Base-by-base conservation (phyloP, 1,139 yeast genomes). In the Yamadazyma taylorii region DNA sequence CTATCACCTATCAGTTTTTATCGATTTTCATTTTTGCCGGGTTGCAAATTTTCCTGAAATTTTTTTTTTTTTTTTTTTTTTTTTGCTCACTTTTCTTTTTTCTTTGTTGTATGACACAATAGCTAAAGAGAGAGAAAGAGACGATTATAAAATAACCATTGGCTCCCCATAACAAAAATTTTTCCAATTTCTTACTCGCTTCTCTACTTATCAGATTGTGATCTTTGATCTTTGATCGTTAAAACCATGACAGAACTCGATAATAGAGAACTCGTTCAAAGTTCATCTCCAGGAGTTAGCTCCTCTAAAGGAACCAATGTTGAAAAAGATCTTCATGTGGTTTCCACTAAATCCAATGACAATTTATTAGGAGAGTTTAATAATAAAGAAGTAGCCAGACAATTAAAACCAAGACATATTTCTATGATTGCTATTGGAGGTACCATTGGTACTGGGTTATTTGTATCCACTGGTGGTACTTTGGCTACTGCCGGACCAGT, bases 401-500 rank as follows among this genome's bases (percentile, higher is more conserved):
- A 60, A 32, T 58, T 78, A 37, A 66, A 71, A 44, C 75, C 78
- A 35, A 69, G 87, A 53, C 86, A 81, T 55, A 81, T 86, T 35
- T 86, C 86, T 50, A 74, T 86, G 53, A 81, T 86, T 53, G 89
- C 92, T 34, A 55, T 67, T 39, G 77, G 76, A 34, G 77, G 76
- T 39, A 67, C 88, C 32, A 82, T 81, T 45, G 87, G 87, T 50
- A 79, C 85, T 4, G 85, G 85, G 48, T 61, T 79, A 38, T 80
- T 76, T 58, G 71, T 80, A 30, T 76, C 80, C 47, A 69, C 81
- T 21, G 75, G 82, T 11, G 68, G 78, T 6, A 79, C 80, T 45
- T 55, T 83, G 36, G 52, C 63, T 1, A 56, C 64, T 27, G 81
- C 87, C n/a, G 94, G 94, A 14, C 90, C 92, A 1, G 89, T 79